These are phyloP conservation scores for Drechmeria coniospora DNA, from an alignment of 2,329 filamentous ascomycete species.

Conservation along the genomic window DNA sequence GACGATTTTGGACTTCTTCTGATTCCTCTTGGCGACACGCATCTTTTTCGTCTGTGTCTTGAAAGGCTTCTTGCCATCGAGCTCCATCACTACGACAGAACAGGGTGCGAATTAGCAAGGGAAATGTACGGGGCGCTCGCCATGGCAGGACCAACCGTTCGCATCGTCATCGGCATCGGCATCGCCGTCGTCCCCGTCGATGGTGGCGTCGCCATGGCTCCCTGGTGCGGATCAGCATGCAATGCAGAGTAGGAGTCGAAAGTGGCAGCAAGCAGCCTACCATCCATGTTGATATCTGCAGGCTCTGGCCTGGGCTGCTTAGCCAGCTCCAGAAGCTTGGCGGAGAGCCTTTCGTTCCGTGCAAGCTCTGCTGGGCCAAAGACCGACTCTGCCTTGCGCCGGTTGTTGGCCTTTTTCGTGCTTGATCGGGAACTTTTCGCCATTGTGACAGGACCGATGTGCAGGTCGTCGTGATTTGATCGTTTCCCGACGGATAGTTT, in stretches of 20 bases:
- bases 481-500: too few species aligned
- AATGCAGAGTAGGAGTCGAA: conserved; percentile 1
- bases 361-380: conserved; percentile 73
- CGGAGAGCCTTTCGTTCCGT: conserved; percentile 67
- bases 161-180: conserved; percentile 14
- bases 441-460: conserved; percentile 37
- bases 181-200: conserved; percentile 12
- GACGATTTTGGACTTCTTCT: conserved; percentile 41
- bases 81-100: conserved; percentile 41
- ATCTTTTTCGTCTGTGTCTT: conserved; percentile 28
- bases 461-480: neutral
- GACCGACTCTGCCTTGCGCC: conserved; percentile 61
- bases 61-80: conserved; percentile 33
- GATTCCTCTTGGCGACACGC: conserved; percentile 40
- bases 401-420: conserved; percentile 68
- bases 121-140: conserved; percentile 4
- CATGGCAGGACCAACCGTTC: conserved; percentile 9
- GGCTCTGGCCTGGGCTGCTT: conserved; percentile 56
- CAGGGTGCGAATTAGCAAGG: conserved; percentile 2
- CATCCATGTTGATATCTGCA: conserved; percentile 33
- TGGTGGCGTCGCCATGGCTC: conserved; percentile 15
- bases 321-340: conserved; percentile 70
- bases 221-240: too few species aligned
- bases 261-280: conserved; percentile 13
- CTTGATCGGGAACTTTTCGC: conserved; percentile 76